These are phyloP conservation scores for Gymnopilus dilepis DNA, from an alignment of 768 basidiomycete genomes.

Conservation along the genomic window DNA sequence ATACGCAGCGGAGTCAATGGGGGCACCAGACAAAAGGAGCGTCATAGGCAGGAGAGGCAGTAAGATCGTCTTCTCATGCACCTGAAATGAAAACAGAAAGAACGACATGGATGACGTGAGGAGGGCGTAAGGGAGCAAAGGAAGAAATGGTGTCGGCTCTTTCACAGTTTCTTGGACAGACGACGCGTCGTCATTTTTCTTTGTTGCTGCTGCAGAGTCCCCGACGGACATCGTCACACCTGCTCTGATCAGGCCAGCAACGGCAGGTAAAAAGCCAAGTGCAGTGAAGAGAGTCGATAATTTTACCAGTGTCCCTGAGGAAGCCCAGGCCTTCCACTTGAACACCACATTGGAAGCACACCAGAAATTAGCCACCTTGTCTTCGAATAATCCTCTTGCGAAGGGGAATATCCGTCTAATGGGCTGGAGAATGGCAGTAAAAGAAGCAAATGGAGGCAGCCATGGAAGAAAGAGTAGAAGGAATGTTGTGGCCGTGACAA, in stretches of 20 bases:
- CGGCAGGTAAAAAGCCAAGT: slow-evolving; percentile 71
- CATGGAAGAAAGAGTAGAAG: slow-evolving; percentile 79
- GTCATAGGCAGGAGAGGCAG: slow-evolving; percentile 86
- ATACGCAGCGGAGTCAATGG: slow-evolving; percentile 62
- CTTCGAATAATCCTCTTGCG: slow-evolving; percentile 87
- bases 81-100: slow-evolving; percentile 96
- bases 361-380: slow-evolving; percentile 98
- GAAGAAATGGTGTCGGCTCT: slow-evolving; percentile 54
- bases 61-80: slow-evolving; percentile 93
- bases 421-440: slow-evolving; percentile 59
- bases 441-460: slow-evolving; percentile 67
- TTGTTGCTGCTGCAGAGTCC: slow-evolving; percentile 4
- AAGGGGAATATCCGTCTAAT: slow-evolving; percentile 91
- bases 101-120: slow-evolving; percentile 87
- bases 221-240: slow-evolving; percentile 29
- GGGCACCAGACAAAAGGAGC: slow-evolving; percentile 66
- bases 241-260: slow-evolving; percentile 47
- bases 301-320: slow-evolving; percentile 57
- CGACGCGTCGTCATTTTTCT: slow-evolving; percentile 8
- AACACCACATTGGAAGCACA: slow-evolving; percentile 88
- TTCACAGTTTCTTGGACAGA: slow-evolving; percentile 10
- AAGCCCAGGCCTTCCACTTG: slow-evolving; percentile 76
- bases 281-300: slow-evolving; percentile 71
- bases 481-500: slow-evolving; percentile 68
- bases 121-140: slow-evolving; percentile 80